phyloP scores from a whole-genome alignment of 2,329 filamentous ascomycete species.

The Diaporthe sp. region DNA sequence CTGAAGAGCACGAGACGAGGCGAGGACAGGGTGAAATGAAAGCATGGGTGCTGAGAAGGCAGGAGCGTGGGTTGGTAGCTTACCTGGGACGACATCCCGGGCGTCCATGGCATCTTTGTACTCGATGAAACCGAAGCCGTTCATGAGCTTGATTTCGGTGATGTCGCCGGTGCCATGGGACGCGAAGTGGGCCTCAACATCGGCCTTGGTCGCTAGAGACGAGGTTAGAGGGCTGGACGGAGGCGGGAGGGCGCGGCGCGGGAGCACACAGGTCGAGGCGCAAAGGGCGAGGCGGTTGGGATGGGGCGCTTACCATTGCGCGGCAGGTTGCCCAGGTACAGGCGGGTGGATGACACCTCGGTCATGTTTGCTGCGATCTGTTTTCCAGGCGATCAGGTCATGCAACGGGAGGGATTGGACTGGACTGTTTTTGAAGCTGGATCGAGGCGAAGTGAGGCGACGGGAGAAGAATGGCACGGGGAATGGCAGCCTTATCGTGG shows the following conservation, averaged over 20 bases:
- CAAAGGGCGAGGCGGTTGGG: conserved; percentile 32
- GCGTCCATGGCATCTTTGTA: conserved; percentile 99
- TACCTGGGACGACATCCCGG: conserved; percentile 97
- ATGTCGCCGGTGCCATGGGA: conserved; percentile 97
- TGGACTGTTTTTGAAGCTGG: conserved; percentile 7
- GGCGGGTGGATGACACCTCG: conserved; percentile 93
- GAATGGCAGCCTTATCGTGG: conserved; percentile 39
- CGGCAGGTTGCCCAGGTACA: conserved; percentile 98
- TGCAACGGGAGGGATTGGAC: conserved; percentile 31
- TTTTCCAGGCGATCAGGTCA: conserved; percentile 37
- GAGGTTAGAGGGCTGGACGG: conserved; percentile 21
- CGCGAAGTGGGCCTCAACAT: conserved; percentile 95
- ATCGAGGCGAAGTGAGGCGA: conserved; percentile 30
- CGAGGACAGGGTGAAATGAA: conserved; percentile 36
- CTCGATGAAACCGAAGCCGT: conserved; percentile 99
- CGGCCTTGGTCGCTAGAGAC: conserved; percentile 88
- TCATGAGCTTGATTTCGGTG: conserved; percentile 99
- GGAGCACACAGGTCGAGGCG: conserved; percentile 29
- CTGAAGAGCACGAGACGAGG: conserved; percentile 42
- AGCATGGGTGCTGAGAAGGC: conserved; percentile 39
- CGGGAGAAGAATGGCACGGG: conserved; percentile 37
- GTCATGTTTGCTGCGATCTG: conserved; percentile 69
- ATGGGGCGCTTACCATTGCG: conserved; percentile 81
- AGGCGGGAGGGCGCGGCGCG: conserved; percentile 43
- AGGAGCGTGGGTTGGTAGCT: conserved; percentile 51